Evolutionary conservation across 225 moss, liverwort and hornwort genomes (phyloP).

Genomic region (Straminergon stramineum): DNA sequence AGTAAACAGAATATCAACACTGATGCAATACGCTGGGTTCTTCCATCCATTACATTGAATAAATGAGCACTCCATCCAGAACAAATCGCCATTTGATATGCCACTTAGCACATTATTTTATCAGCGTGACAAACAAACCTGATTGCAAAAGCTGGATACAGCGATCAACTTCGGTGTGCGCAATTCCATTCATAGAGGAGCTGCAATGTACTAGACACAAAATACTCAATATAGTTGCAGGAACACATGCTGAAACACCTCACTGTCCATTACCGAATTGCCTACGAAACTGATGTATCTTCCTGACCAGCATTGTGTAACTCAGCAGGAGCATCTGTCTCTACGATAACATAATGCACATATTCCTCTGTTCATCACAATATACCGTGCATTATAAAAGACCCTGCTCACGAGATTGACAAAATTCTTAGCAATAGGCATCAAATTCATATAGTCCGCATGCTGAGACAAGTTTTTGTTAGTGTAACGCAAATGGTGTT

Average conservation of each 20-base stretch:
- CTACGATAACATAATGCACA: background rate
- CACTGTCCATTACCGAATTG: background rate
- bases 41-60: background rate
- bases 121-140: background rate
- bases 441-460: background rate
- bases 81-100: background rate
- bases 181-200: conserved; percentile 46
- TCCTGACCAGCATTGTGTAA: background rate
- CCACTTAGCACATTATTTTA: too few relatives aligned
- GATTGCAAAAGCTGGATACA: conserved; percentile 34
- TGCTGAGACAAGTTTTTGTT: background rate
- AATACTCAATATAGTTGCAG: background rate
- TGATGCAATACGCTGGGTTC: background rate
- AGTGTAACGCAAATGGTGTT: background rate
- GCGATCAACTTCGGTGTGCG: conserved; percentile 65
- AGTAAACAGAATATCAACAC: background rate
- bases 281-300: background rate
- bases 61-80: background rate
- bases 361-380: background rate
- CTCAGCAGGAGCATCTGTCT: background rate
- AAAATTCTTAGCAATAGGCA: too few relatives aligned
- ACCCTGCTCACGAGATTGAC: background rate
- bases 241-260: background rate
- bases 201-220: conserved; percentile 2
- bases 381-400: background rate